Conservation (phyloP, 2,329 filamentous ascomycete species). For the Purpureocillium takamizusanense region DNA sequence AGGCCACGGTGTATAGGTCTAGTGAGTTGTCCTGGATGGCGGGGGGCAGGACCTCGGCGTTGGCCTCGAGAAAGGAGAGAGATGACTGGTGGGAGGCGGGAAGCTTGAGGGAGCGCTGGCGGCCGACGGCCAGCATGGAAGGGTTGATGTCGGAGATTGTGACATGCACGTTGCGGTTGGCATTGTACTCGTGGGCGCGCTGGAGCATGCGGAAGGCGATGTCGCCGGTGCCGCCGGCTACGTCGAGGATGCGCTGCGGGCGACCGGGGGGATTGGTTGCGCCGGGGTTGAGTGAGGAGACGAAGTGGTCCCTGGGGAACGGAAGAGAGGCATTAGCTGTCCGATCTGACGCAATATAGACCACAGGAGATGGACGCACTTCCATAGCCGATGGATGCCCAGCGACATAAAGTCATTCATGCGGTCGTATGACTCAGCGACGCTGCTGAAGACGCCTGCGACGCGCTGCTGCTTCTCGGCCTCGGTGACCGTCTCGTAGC, state of each 20-base stretch:
- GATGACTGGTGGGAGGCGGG: constrained; percentile 45
- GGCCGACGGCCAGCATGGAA: constrained; percentile 84
- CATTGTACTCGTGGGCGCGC: constrained; percentile 72
- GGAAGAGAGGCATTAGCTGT: constrained; percentile 1
- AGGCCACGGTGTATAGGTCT: constrained; percentile 94
- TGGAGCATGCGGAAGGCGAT: constrained; percentile 95
- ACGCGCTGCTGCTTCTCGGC: constrained; percentile 65
- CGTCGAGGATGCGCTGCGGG: constrained; percentile 75
- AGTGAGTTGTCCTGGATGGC: constrained; percentile 61
- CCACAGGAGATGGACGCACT: constrained; percentile 33
- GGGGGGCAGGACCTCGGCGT: constrained; percentile 66
- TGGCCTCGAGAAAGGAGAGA: constrained; percentile 77
- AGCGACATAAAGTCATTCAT: constrained; percentile 99
- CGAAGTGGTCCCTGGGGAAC: constrained; percentile 75
- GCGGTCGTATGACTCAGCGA: constrained; percentile 87
- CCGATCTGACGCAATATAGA: too few species aligned
- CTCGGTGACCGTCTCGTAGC: constrained; percentile 77
- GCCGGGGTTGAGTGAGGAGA: constrained; percentile 82
- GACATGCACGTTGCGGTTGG: constrained; percentile 69
- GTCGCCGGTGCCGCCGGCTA: constrained; percentile 93
- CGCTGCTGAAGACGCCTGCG: constrained; percentile 85
- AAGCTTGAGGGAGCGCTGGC: constrained; percentile 59
- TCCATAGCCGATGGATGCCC: constrained; percentile 94
- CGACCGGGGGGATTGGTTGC: constrained; percentile 33
- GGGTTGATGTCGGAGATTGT: constrained; percentile 95